phyloP scores from a whole-genome alignment of 225 moss, liverwort and hornwort genomes.

The Physcomitrellopsis africana region DNA sequence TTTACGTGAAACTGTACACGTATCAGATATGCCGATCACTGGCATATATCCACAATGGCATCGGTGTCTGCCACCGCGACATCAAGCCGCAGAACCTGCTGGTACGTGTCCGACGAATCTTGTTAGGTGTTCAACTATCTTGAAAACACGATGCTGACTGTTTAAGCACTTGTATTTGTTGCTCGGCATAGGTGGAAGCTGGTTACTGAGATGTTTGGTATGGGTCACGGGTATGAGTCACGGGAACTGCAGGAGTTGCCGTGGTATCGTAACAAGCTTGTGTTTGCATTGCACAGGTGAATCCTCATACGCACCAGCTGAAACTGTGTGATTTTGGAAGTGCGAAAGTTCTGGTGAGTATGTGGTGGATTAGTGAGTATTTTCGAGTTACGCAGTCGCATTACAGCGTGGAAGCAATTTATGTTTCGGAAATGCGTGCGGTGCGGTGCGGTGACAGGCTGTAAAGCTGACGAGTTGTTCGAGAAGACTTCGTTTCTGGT shows the following conservation, averaged over 20 bases:
- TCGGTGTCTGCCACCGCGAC: conserved; percentile 72
- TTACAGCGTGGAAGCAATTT: no score
- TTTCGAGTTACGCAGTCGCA: no score
- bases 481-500: no score
- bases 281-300: conserved; percentile 54
- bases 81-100: conserved; percentile 76
- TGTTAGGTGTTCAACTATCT: no score
- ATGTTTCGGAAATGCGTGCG: no score
- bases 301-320: conserved; percentile 70
- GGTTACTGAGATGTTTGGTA: neutral
- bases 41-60: conserved; percentile 68
- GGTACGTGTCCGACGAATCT: conserved; percentile 28
- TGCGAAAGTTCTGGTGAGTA: conserved; percentile 71
- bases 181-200: neutral
- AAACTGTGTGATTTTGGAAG: conserved; percentile 73
- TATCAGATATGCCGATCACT: conserved; percentile 76
- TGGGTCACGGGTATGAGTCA: no score
- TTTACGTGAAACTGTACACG: conserved; percentile 73
- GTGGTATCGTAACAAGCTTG: neutral
- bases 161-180: no score
- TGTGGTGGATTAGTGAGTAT: no score
- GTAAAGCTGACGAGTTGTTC: no score
- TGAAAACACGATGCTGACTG: no score
- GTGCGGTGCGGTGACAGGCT: no score
- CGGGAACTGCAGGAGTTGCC: no score